Evolutionary conservation across 345 rosid species (phyloP), one percentile per base, ranked within the genome.

Genomic region (Arabidopsis suecica): DNA sequence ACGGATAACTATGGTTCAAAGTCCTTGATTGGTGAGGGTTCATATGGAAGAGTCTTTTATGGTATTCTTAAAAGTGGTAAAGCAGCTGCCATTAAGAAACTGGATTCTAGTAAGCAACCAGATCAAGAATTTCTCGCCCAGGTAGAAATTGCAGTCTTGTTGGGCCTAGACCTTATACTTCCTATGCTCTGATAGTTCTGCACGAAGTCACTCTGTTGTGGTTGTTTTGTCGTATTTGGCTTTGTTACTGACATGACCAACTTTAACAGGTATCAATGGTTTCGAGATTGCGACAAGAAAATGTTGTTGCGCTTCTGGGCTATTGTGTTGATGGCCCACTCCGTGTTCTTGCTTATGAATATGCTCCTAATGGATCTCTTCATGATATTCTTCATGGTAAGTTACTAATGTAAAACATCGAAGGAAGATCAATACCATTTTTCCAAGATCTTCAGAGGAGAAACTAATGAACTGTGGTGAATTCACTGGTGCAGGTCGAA

Each of bases 361-460:
- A 83, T 81, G 97, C 97, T 60, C 86, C 97, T 50, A 90, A 88
- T 81, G 97, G 97, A 61, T 92, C 97, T 75, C 97, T 92, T 74
- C 96, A 92, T 80, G 97, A 92, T 56, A 82, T 90, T 82, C 94
- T 92, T 63, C 97, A 90, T 75, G 97, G 96, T 88, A 79, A 77
- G 82, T 59, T 58, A 61, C 18, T 61, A 78, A 33, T 60, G 38
- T 73, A 16, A 54, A 59, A 9, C 16, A 69, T 34, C n/a, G 16
- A 65, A 45, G 50, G 32, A 3, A 56, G 50, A 20, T 18, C 5
- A 44, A 40, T 60, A 75, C 45, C 72, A 25, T 18, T 65, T 65
- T 56, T 3, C 9, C n/a, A 20, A 49, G 34, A 5, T 16, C 47
- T 65, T 7, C 3, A 68, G 56, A n/a, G 6, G 48, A 40, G 18